phyloP scores from a whole-genome alignment of 208 protist genomes.

The Crithidia acanthocephali region DNA sequence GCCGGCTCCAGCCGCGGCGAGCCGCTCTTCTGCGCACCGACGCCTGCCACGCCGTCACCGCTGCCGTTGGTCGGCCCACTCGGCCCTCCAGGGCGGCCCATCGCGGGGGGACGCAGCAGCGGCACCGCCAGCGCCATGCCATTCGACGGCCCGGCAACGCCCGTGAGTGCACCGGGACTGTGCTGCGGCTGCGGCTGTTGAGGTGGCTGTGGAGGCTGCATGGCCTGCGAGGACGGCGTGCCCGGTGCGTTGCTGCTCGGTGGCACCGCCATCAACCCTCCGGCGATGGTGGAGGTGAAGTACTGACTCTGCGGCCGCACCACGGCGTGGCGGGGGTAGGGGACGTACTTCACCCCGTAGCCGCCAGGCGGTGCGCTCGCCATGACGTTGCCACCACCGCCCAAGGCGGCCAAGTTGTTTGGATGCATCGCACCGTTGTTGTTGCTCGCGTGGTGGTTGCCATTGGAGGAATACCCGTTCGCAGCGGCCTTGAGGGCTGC shows the following conservation, averaged over 20 bases:
- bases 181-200: slow-evolving; percentile 12
- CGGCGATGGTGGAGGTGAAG: slow-evolving; percentile 33
- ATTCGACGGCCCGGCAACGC: not conserved
- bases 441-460: not conserved
- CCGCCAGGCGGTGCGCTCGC: not conserved
- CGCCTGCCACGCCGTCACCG: not conserved
- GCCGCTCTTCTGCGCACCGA: not conserved
- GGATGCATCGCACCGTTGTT: not conserved
- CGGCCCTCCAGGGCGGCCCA: slow-evolving; percentile 2
- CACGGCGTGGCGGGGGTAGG: slow-evolving; percentile 28
- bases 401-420: not conserved
- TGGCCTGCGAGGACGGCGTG: not conserved
- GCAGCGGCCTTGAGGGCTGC: not conserved
- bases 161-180: not conserved
- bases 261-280: slow-evolving; percentile 34
- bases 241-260: slow-evolving; percentile 4
- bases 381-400: not conserved
- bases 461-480: not conserved
- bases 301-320: slow-evolving; percentile 39
- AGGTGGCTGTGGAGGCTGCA: not conserved
- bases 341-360: slow-evolving; percentile 34
- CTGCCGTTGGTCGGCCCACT: not conserved
- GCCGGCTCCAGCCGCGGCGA: slow-evolving; percentile 9
- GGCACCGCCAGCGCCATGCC: slow-evolving; percentile 15
- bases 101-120: slow-evolving; percentile 28